These are phyloP conservation scores for Meira miltonrushii DNA, from an alignment of 1,284 basidiomycete species.

Conservation along the genomic window DNA sequence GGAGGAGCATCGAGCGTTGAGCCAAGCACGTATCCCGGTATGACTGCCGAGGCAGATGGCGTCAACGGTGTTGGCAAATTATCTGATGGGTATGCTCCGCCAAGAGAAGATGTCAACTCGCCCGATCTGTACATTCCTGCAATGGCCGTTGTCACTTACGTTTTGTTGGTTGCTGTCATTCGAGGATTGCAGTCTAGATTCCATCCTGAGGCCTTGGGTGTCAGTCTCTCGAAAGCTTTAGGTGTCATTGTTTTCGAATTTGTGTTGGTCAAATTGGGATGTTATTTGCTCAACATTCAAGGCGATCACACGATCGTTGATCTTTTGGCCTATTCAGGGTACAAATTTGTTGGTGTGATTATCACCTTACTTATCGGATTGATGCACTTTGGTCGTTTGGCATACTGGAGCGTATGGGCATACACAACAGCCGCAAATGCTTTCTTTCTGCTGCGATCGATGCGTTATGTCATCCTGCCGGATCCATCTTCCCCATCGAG, in stretches of 20 bases:
- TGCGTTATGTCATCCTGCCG: conserved; percentile 83
- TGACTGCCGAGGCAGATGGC: not conserved
- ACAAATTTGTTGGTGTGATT: conserved; percentile 74
- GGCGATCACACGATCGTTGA: conserved; percentile 62
- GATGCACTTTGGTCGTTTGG: conserved; percentile 55
- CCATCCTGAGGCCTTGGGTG: conserved; percentile 82
- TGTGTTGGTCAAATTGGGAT: conserved; percentile 78
- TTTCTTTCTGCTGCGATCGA: conserved; percentile 87
- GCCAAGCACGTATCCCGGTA: not conserved
- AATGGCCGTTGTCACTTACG: conserved; percentile 95
- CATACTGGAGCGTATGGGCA: conserved; percentile 70
- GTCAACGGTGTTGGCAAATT: not conserved
- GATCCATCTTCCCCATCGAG: conserved; percentile 57
- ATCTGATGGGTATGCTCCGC: conserved; percentile 64
- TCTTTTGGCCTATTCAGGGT: conserved; percentile 73
- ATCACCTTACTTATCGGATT: conserved; percentile 40
- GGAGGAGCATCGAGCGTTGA: not conserved
- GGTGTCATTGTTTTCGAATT: conserved; percentile 62
- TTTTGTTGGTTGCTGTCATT: conserved; percentile 74
- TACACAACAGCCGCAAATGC: conserved; percentile 84
- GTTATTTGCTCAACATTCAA: conserved; percentile 80
- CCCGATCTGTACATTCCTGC: conserved; percentile 96
- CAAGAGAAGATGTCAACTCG: conserved; percentile 88
- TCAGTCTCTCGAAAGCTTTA: conserved; percentile 72
- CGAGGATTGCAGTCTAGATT: conserved; percentile 78